phyloP scores from a whole-genome alignment of 345 rosid genomes.

The Bruguiera sexangula region DNA sequence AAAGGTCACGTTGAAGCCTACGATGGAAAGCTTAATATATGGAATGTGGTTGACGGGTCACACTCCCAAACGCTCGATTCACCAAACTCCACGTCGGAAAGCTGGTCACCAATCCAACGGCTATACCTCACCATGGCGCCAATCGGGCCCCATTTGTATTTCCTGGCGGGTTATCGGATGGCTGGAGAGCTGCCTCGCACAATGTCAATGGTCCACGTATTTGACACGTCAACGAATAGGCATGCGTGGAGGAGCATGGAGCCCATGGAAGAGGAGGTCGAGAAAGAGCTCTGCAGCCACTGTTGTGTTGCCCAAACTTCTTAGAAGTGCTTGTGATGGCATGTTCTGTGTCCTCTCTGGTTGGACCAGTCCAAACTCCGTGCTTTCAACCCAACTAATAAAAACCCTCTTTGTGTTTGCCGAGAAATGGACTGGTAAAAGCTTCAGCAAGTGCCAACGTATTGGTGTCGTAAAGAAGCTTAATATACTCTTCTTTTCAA shows the following conservation, averaged over 20 bases:
- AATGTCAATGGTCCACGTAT: conserved; percentile 32
- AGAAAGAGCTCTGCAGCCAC: conserved; percentile 51
- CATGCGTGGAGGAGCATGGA: conserved; percentile 45
- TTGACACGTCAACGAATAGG: conserved; percentile 33
- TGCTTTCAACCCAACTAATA: too few relatives aligned
- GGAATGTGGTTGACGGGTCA: conserved; percentile 53
- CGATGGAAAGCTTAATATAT: conserved; percentile 41
- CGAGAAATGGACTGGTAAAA: too few relatives aligned
- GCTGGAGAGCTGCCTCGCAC: conserved; percentile 27
- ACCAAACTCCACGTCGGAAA: conserved; percentile 13
- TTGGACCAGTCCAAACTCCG: too few relatives aligned
- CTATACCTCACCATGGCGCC: conserved; percentile 50
- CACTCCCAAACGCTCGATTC: conserved; percentile 22
- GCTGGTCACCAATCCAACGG: conserved; percentile 28
- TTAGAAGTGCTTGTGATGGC: neutral
- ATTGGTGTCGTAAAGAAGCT: too few relatives aligned
- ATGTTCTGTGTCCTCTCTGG: too few relatives aligned
- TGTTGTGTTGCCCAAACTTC: conserved; percentile 41
- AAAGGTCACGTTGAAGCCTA: conserved; percentile 53
- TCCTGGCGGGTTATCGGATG: conserved; percentile 39
- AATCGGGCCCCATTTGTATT: conserved; percentile 38
- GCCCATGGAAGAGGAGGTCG: conserved; percentile 32
- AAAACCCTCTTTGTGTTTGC: too few relatives aligned
- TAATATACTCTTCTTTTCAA: too few relatives aligned
- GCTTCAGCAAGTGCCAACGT: too few relatives aligned